Evolutionary conservation across 345 rosid species (phyloP).

Genomic region (Gossypium australe): DNA sequence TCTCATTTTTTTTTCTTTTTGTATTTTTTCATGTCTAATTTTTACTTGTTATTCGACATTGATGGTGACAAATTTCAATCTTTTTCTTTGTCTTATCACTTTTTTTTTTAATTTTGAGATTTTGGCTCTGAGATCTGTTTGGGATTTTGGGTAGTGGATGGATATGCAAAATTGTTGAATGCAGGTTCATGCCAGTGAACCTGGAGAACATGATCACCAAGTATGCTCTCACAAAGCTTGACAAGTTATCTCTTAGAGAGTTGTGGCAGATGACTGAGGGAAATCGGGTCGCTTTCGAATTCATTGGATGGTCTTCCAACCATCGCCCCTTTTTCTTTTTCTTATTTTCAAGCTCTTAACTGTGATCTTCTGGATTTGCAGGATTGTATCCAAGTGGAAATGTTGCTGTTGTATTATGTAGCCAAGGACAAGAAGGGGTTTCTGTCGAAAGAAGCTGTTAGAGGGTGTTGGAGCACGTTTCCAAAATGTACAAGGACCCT

Average conservation of each 20-base stretch:
- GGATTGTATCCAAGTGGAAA: slow-evolving; percentile 46
- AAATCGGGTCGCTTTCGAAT: slow-evolving; percentile 44
- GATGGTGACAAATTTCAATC: too few relatives aligned
- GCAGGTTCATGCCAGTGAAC: slow-evolving; percentile 57
- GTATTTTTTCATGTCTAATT: too few relatives aligned
- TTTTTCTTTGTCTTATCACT: too few relatives aligned
- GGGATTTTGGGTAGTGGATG: too few relatives aligned
- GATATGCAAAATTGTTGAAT: not conserved
- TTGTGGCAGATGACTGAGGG: slow-evolving; percentile 71
- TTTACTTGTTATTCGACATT: too few relatives aligned
- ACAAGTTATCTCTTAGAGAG: slow-evolving; percentile 50
- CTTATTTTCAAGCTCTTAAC: too few relatives aligned
- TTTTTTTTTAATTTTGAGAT: too few relatives aligned
- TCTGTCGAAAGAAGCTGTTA: slow-evolving; percentile 63
- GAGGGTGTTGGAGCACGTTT: slow-evolving; percentile 60
- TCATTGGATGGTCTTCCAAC: slow-evolving; percentile 53
- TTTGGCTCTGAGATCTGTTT: too few relatives aligned
- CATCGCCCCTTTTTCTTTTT: not conserved
- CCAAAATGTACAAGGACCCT: slow-evolving; percentile 42
- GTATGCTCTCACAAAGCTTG: slow-evolving; percentile 43
- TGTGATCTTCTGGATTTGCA: slow-evolving; percentile 14
- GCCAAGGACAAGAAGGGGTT: slow-evolving; percentile 64
- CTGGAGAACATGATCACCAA: slow-evolving; percentile 72
- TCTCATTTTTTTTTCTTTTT: too few relatives aligned
- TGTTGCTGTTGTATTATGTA: slow-evolving; percentile 44